Conservation (phyloP, 2,329 filamentous ascomycete genomes). For the Achaetomium macrosporum region DNA sequence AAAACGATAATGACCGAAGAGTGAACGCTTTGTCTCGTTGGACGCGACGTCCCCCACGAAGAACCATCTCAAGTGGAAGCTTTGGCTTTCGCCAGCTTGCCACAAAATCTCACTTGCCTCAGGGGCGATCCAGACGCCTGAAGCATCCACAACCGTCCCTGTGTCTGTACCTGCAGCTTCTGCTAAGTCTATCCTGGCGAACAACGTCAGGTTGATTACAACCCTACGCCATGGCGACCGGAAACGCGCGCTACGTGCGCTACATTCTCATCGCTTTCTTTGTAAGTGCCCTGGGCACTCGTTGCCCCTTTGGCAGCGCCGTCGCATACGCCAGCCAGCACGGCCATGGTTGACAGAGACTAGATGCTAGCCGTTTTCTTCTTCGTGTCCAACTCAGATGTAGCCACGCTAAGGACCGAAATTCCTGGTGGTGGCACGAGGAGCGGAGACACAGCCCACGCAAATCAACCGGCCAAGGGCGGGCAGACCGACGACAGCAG, state of each 20-base stretch:
- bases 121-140: background rate
- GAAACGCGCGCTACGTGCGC: constrained; percentile 68
- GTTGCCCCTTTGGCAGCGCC: background rate
- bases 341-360: constrained; percentile 4
- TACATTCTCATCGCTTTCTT: constrained; percentile 78
- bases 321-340: constrained; percentile 6
- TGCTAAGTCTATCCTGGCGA: background rate
- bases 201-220: background rate
- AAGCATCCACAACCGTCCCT: background rate
- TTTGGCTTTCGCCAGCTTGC: constrained; percentile 8
- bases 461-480: constrained; percentile 12
- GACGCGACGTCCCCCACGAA: constrained; percentile 11
- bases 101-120: constrained; percentile 2
- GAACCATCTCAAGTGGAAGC: constrained; percentile 5
- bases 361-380: constrained; percentile 69
- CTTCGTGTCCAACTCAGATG: constrained; percentile 59
- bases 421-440: constrained; percentile 1
- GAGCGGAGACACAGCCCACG: constrained; percentile 23
- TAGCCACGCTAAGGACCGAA: constrained; percentile 41
- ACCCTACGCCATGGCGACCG: constrained; percentile 49
- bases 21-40: constrained; percentile 7
- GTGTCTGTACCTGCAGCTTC: background rate
- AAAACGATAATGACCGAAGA: constrained; percentile 14
- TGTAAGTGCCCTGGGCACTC: constrained; percentile 48
- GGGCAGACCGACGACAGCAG: background rate